Evolutionary conservation across 148 eudicot species (phyloP), one percentile per base, ranked within the genome.

Genomic region (Hydrangea macrophylla): DNA sequence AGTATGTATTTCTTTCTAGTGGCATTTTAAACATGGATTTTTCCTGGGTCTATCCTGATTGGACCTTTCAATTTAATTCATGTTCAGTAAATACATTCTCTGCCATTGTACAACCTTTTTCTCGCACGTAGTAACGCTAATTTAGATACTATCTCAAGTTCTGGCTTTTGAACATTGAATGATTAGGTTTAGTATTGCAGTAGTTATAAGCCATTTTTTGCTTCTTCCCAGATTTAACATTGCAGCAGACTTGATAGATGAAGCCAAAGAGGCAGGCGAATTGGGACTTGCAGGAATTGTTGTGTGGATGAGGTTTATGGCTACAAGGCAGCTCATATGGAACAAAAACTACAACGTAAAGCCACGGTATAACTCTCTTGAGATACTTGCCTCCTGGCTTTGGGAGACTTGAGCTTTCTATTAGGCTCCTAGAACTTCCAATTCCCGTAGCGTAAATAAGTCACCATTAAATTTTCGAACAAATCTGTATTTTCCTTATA

Each of bases 261-360:
- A 89, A 74, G 99, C 99, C 28, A 75, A 76, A 58, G 73, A 74
- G 36, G 88, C 91, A 78, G 99, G 97, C 69, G 82, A 89, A 73
- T 73, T 87, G 60, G 99, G 99, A 39, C 88, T 94, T 82, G 96
- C 97, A 58, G 99, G 88, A 51, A 83, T 94, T 74, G 82, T 94
- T 74, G 99, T 94, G 63, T 94, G 99, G 99, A 85, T 94, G 97
- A 87, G 99, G 76, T 94, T 88, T 69, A 89, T 94, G 96, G 97
- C 99, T 37, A 89, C 97, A 66, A 84, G 99, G 73, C 99, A 94
- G 79, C 85, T 94, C 60, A 84, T 91, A 76, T 94, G 99, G 99
- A 94, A 94, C 73, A 94, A 94, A 80, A 91, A 89, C 65, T 94
- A 94, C 86, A 90, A 91, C 65, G 97, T 94, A 63, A 94, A 94